A percentile compares a stretch with the other conserved stretches of the same genome.
phyloP scores from a whole-genome alignment of 768 basidiomycete species.

The Phaeolepiota aurea region DNA sequence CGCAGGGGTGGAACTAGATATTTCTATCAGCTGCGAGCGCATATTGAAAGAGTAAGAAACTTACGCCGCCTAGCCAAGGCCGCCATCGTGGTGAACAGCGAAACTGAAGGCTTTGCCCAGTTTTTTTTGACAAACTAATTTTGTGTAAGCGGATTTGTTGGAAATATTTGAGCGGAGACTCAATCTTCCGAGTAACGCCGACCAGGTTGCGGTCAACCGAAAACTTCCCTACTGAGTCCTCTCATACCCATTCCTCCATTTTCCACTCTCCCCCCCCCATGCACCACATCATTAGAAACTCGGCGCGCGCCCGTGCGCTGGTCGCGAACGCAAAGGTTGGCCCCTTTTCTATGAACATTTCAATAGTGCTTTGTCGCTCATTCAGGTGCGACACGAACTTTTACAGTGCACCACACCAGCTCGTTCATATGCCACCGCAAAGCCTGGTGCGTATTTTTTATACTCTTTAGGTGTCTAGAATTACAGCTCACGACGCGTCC shows the following conservation, averaged over 20 bases:
- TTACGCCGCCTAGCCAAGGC: conserved; percentile 22
- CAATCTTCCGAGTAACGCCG: conserved; percentile 44
- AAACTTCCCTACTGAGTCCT: conserved; percentile 28
- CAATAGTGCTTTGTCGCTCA: conserved; percentile 12
- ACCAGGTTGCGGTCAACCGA: conserved; percentile 22
- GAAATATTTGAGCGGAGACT: conserved; percentile 26
- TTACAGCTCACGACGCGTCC: conserved; percentile 15
- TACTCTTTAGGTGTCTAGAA: conserved; percentile 2
- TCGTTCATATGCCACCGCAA: conserved; percentile 95
- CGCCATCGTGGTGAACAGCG: conserved; percentile 13
- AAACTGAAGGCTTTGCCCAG: conserved; percentile 3
- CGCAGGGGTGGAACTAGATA: conserved; percentile 10
- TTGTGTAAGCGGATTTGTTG: conserved; percentile 10
- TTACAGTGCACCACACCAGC: conserved; percentile 41
- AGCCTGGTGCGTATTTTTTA: conserved; percentile 71
- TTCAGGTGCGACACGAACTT: conserved; percentile 16
- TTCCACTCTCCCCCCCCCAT: conserved; percentile 43
- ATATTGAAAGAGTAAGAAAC: conserved; percentile 7
- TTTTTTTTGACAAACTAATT: conserved; percentile 3
- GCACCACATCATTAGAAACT: conserved; percentile 83
- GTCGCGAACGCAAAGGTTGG: conserved; percentile 59
- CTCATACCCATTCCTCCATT: conserved; percentile 37
- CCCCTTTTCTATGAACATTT: conserved; percentile 6
- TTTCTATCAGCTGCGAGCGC: conserved; percentile 1
- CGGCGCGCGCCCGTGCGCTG: conserved; percentile 69